These are phyloP conservation scores for Syzygium aqueum DNA, from an alignment of 345 rosid genomes.

Conservation along the genomic window DNA sequence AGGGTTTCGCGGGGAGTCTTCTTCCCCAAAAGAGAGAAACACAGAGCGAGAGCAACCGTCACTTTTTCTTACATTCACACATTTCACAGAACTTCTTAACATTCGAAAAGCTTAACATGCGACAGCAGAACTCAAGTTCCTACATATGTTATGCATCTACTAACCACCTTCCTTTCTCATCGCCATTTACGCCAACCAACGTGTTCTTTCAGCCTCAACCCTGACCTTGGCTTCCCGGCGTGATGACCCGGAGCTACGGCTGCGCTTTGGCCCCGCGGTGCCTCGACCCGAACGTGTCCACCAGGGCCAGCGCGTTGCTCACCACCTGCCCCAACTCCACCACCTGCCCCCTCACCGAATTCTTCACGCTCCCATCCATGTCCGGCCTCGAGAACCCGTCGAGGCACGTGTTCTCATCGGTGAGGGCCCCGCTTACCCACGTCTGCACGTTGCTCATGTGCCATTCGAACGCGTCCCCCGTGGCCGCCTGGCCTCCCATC, in stretches of 20 bases:
- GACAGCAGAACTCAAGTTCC: not conserved
- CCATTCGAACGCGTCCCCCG: constrained; percentile 10
- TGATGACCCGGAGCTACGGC: not conserved
- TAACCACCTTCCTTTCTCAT: not conserved
- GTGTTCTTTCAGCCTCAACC: not conserved
- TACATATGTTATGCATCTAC: not conserved
- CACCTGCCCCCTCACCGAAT: constrained; percentile 5
- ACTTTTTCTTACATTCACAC: not conserved
- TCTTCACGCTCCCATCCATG: constrained; percentile 12
- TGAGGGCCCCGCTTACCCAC: constrained; percentile 52
- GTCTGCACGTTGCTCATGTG: constrained; percentile 37
- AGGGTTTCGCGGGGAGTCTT: not conserved
- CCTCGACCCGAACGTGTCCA: constrained; percentile 14
- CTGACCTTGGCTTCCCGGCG: not conserved
- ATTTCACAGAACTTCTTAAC: not conserved
- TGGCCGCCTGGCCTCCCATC: not conserved
- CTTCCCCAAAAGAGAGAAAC: not conserved
- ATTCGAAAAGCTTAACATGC: not conserved
- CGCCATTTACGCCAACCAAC: not conserved
- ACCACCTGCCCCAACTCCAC: constrained; percentile 18
- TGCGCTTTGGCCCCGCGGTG: not conserved
- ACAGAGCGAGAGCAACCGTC: not conserved
- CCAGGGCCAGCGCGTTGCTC: constrained; percentile 37
- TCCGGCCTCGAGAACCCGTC: constrained; percentile 28
- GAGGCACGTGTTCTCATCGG: constrained; percentile 34